Base-by-base conservation (phyloP, 1,139 yeast genomes). In the Pichia sp. region DNA sequence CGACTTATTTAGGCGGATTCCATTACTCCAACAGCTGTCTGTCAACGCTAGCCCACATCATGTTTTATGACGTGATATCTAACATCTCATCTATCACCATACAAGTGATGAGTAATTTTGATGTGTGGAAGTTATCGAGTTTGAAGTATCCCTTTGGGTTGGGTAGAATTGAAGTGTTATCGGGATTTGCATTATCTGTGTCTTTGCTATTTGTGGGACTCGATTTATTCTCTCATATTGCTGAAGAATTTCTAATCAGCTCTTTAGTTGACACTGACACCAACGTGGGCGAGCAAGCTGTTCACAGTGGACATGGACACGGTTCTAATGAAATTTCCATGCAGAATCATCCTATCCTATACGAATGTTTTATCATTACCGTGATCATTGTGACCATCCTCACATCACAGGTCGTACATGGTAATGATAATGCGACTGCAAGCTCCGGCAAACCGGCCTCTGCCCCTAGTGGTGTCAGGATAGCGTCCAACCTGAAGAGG, bases 101-200 rank as follows among this genome's bases (percentile, higher is more conserved):
- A 9, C 87, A 81, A 43, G 69, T 86, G 10, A 72, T 91, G 72
- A 74, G 87, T 13, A 91, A 88, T 53, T 91, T 91, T 55, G 94
- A 85, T 47, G 94, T 83, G 5, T 91, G 97, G 96, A 77, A 74
- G 46, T 75, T 73, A 40, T 74, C 91, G n/a, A 81, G 94, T 7
- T 66, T 91, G 29, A 78, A 79, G 14, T 82, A 77, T 47, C 98
- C 98, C 0, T 91, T 91, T 64, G 97, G 97, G 0, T 64, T 91
- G 27, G 94, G 93, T 18, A 67, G 97, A 41, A 67, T 84, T 17
- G 96, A 91, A 52, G 94, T 88, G 0, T 63, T 91, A 20, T 78
- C 83, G 26, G 94, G 94, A 3, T 88, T 87, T 64, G 96, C 93
- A 0, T 65, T 87, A 33, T 78, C 94, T 16, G 80, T 91, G 1